phyloP scores from a whole-genome alignment of 805 yeast species.

The Candida koratica region DNA sequence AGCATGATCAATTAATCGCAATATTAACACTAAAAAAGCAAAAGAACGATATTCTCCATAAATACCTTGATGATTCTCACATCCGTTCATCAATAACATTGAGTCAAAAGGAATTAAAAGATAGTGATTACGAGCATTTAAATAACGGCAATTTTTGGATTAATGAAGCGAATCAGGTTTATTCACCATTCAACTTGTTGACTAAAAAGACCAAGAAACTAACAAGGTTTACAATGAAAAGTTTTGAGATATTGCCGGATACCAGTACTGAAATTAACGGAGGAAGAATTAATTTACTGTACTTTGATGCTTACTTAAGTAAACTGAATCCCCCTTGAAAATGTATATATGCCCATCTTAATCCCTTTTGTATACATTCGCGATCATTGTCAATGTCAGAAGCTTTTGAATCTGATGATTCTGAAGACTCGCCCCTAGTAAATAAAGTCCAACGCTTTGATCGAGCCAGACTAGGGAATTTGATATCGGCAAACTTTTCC shows the following conservation, averaged over 20 bases:
- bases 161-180: constrained; percentile 6
- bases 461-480: constrained; percentile 17
- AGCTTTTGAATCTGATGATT: constrained; percentile 9
- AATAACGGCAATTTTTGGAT: constrained; percentile 25
- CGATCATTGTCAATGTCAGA: too few relatives aligned
- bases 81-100: constrained; percentile 5
- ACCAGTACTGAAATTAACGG: constrained; percentile 26
- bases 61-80: constrained; percentile 9
- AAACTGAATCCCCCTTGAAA: constrained; percentile 35
- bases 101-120: constrained; percentile 5
- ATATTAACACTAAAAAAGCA: constrained; percentile 10
- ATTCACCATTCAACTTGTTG: constrained; percentile 13
- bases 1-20: constrained; percentile 5
- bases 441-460: constrained; percentile 16
- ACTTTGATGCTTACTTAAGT: constrained; percentile 40
- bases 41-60: constrained; percentile 7
- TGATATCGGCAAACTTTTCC: constrained; percentile 40
- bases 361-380: too few relatives aligned
- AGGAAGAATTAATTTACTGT: constrained; percentile 33
- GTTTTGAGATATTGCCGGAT: constrained; percentile 37
- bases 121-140: constrained; percentile 28
- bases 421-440: constrained; percentile 8
- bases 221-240: constrained; percentile 26
- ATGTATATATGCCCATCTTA: too few relatives aligned
- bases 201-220: constrained; percentile 8